Evolutionary conservation across 2,329 filamentous ascomycete species (phyloP), one percentile per base, ranked within the genome.

Genomic region (Trichoderma gracile): DNA sequence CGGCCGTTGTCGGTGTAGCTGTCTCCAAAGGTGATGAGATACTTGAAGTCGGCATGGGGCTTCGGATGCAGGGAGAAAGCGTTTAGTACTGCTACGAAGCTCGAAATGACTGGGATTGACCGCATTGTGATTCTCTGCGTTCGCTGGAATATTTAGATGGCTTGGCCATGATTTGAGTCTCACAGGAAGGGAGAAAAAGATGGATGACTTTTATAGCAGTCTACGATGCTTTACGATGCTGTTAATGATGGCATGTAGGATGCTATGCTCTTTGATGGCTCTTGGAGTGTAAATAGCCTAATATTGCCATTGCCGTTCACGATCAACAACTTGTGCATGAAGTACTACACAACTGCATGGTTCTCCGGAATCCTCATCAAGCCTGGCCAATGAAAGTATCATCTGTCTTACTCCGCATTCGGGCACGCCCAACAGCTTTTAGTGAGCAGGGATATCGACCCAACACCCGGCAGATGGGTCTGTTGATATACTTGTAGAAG

Each of bases 1-100:
- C 90, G 84, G 15, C 83, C 85, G 69, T 92, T 88, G 72, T 93
- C 90, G 0, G 89, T 91, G 71, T 89, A 93, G 75, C 88, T 91
- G 74, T 92, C 89, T 17, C 90, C 89, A 72, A 93, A 92, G 0
- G 86, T 82, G 46, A 92, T 82, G 46, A 92, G 73, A 54, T 84
- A 61, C 12, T 61, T 61, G 58, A 61, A 61, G 38, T 61, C 38
- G 19, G 12, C 33, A 14, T 38, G 33, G 33, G 38, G 33, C 27
- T 53, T 45, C n/a, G 17, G 40, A 17, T 23, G 38, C 5, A 61
- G 12, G 15, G 58, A 61, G 1, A 40, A 38, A 17, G 58, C 58
- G 3, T 50, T 61, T 10, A 61, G 14, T 9, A 19, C 47, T 3
- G 9, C 5, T 23, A 25, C 38, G 33, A 43, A 53, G 33, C 2